Evolutionary conservation across 1,284 basidiomycete species (phyloP), one percentile per base, ranked within the genome.

Genomic region (Moesziomyces sp.): DNA sequence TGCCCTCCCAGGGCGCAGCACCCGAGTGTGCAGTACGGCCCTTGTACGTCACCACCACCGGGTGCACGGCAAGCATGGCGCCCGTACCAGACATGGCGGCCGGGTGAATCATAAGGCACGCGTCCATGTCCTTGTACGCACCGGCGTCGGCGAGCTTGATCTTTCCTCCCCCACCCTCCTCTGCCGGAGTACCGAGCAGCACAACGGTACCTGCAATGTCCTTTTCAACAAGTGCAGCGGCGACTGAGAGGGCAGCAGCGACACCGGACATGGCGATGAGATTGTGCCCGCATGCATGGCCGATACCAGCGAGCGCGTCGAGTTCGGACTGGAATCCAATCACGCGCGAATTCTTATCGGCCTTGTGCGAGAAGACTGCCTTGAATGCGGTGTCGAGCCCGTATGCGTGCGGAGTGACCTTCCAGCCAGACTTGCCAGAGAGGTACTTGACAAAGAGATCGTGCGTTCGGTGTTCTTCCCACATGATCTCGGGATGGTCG

Each of bases 161-260:
- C 85, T 95, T 94, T 24, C 93, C 93, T 19, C 88, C 90, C 3
- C 91, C 91, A 13, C 86, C 86, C 85, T 94, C 93, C 84, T 94
- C 93, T 16, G 91, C 93, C 86, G 93, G 93, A 5, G 93, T 95
- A 24, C 93, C 93, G 5, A 95, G 86, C 30, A 95, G 87, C 47
- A 93, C 86, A 16, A 95, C 87, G 56, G 87, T 91, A 2, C 92
- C 93, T 2, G 89, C 78, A 42, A 92, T 86, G 74, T 89, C 84
- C 76, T 90, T 88, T 60, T 88, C 86, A 5, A 68, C 62, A 77
- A 94, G 84, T 7, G 90, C 90, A 30, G 87, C 87, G 77, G 90
- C 91, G 54, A 92, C 86, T 6, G 89, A 90, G 52, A 93, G 84
- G 9, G 92, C 90, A 16, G 91, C 88, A 13, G 90, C 93, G 23